Evolutionary conservation across 306 rosid species (phyloP).

Genomic region (Argentina anserina): DNA sequence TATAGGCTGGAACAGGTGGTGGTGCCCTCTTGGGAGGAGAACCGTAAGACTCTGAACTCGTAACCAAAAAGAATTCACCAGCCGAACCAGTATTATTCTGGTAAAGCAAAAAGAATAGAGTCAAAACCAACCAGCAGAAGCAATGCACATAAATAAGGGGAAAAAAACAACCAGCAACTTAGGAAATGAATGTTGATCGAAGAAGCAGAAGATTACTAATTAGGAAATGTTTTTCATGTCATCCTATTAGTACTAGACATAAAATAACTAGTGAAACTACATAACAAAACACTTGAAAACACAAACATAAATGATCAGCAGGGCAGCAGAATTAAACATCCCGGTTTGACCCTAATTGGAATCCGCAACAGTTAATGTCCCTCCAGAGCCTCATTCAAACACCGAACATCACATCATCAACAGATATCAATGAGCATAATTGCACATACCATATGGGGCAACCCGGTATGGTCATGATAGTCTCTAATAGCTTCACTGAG

Average conservation of each 20-base stretch:
- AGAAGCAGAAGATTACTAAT: conserved; percentile 14
- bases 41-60: conserved; percentile 72
- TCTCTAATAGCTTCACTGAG: conserved; percentile 98
- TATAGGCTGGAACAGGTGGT: conserved; percentile 58
- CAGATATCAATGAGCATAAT: conserved; percentile 4
- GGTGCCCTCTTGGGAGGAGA: conserved; percentile 94
- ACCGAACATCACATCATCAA: background rate
- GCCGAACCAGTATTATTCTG: conserved; percentile 79
- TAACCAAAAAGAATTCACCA: conserved; percentile 84
- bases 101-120: conserved; percentile 39
- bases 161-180: background rate
- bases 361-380: background rate
- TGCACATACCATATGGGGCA: conserved; percentile 73
- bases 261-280: too few species aligned
- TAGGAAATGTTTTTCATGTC: background rate
- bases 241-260: too few species aligned
- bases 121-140: conserved; percentile 27
- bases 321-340: background rate
- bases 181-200: background rate
- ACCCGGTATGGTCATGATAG: conserved; percentile 79
- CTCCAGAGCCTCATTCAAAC: background rate
- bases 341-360: background rate
- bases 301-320: background rate
- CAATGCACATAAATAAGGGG: background rate
- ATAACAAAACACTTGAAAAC: background rate